Evolutionary conservation across 345 rosid species (phyloP).

Genomic region (Iberis pinnata): DNA sequence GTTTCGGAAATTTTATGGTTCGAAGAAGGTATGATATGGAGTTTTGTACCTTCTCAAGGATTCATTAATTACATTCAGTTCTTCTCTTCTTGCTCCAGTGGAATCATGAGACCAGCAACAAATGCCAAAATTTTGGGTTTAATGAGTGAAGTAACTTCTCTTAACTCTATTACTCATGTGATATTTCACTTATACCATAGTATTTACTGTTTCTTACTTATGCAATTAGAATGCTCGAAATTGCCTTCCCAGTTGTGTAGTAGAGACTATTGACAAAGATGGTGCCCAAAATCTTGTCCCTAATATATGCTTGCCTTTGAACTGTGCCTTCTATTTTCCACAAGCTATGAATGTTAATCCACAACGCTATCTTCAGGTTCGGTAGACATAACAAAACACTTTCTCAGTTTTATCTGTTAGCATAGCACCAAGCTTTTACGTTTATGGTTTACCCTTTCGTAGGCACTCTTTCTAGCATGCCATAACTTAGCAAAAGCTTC

Average conservation of each 20-base stretch:
- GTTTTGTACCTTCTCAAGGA: too few species aligned
- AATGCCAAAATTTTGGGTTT: constrained; percentile 50
- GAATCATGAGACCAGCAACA: constrained; percentile 83
- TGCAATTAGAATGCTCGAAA: constrained; percentile 76
- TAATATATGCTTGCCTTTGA: constrained; percentile 45
- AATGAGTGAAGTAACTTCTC: constrained; percentile 51
- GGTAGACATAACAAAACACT: background rate
- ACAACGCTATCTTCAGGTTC: constrained; percentile 60
- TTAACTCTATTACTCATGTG: constrained; percentile 15
- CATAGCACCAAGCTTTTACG: background rate
- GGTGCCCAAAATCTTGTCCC: constrained; percentile 61
- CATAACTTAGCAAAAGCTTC: constrained; percentile 45
- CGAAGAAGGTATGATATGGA: constrained; percentile 87
- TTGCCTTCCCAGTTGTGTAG: constrained; percentile 62
- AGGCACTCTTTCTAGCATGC: constrained; percentile 87
- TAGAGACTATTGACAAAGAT: constrained; percentile 51
- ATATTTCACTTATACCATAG: background rate
- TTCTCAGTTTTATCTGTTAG: background rate
- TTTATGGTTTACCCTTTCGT: constrained; percentile 8
- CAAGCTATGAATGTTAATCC: constrained; percentile 77
- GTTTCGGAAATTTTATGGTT: constrained; percentile 39
- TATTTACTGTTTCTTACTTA: constrained; percentile 16
- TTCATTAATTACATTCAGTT: too few species aligned
- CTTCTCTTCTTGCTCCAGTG: constrained; percentile 45
- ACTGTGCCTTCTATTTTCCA: constrained; percentile 73